These are phyloP conservation scores for Trichoderma lentiforme DNA, from an alignment of 2,329 filamentous ascomycete species.

Conservation along the genomic window DNA sequence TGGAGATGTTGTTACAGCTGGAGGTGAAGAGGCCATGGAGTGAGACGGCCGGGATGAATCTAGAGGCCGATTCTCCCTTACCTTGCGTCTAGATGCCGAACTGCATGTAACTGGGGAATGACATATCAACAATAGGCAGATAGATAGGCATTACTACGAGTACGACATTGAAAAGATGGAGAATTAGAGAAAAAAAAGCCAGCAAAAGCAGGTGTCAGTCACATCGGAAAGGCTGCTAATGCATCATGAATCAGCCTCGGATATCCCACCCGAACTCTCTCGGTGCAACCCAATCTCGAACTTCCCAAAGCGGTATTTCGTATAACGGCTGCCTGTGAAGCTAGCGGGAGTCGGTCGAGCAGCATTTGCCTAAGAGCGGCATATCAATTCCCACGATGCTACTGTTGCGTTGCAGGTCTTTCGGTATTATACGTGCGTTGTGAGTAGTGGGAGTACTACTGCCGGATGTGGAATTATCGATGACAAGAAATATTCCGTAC, in stretches of 20 bases:
- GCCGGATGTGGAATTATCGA: not conserved
- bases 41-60: not conserved
- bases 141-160: not conserved
- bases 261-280: not conserved
- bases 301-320: constrained; percentile 3
- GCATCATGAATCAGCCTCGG: not conserved
- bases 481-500: not conserved
- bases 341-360: not conserved
- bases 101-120: not conserved
- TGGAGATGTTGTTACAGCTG: not conserved
- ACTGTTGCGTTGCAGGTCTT: not conserved
- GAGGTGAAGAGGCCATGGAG: not conserved
- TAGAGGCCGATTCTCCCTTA: not conserved
- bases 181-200: not conserved
- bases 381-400: not conserved
- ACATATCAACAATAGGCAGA: not conserved
- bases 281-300: not conserved
- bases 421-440: not conserved
- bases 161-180: not conserved
- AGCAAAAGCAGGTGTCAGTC: not conserved
- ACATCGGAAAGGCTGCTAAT: not conserved
- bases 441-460: not conserved
- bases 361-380: not conserved
- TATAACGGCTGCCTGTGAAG: not conserved
- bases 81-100: not conserved